These are phyloP conservation scores for Podila horticola DNA, from an alignment of 192 early-diverging fungal genomes.

Conservation along the genomic window DNA sequence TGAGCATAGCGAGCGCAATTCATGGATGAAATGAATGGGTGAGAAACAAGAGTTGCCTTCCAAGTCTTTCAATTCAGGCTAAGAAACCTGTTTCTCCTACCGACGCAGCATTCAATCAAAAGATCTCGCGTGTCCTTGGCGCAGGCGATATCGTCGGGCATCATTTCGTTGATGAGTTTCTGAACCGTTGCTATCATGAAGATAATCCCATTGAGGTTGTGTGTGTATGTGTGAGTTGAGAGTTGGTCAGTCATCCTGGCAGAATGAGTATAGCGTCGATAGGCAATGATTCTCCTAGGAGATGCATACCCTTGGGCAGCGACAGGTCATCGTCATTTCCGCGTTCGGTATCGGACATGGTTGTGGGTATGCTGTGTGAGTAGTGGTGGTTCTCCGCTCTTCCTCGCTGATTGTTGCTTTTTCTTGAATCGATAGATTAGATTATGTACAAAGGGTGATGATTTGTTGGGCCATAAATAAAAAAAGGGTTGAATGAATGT, in stretches of 20 bases:
- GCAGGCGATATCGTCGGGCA: slow-evolving; percentile 89
- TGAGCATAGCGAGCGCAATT: neutral
- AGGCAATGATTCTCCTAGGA: too few relatives aligned
- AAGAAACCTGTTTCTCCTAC: slow-evolving; percentile 53
- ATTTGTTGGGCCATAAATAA: too few relatives aligned
- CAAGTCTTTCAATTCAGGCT: neutral
- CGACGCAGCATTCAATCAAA: slow-evolving; percentile 95
- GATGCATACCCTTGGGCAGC: slow-evolving; percentile 76
- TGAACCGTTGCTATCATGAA: slow-evolving; percentile 82
- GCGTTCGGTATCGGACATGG: slow-evolving; percentile 72
- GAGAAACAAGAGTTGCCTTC: too few relatives aligned
- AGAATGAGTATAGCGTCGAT: neutral
- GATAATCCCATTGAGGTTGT: neutral
- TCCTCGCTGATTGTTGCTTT: too few relatives aligned
- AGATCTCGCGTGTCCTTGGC: slow-evolving; percentile 98
- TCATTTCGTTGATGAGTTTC: slow-evolving; percentile 96
- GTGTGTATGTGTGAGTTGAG: neutral
- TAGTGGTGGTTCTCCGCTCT: neutral
- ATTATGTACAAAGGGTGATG: too few relatives aligned
- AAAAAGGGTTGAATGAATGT: too few relatives aligned
- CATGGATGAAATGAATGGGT: neutral
- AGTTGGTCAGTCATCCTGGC: neutral
- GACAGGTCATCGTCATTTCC: slow-evolving; percentile 86
- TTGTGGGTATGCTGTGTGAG: slow-evolving; percentile 8
- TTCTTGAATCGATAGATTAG: too few relatives aligned